Base-by-base conservation (phyloP, 225 moss, liverwort and hornwort species). In the Rhytidiadelphus loreus region DNA sequence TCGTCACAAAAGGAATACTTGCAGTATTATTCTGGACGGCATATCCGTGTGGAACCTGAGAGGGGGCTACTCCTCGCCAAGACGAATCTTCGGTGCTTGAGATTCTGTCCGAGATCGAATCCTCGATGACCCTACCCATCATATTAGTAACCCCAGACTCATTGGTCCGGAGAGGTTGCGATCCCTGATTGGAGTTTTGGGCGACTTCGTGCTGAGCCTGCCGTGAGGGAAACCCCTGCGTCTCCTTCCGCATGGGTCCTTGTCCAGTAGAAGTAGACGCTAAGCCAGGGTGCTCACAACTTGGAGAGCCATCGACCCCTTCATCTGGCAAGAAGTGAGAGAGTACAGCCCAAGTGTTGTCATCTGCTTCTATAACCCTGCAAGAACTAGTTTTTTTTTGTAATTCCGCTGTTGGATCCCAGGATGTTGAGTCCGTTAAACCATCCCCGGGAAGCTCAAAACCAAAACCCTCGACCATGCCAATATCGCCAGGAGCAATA, bases 71-170 rank as follows among this genome's bases (percentile, higher is more conserved):
- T 83, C 77, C 73, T 81, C 30, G 83, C 77, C 83, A 52, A 13
- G 88, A 75, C 37, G 53, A 71, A 85, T 88, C 88, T 44, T 83
- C 83, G 26, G 87, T 89, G 63, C 91, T 90, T 8, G 93, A 90
- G 48, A 85, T 62, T 59, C 86, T 5, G n/a, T 91, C 93, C 32
- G 93, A 87, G 35, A 89, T 59, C 25, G 78, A 35, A 55, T 89
- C 91, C 26, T 89, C 85, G 56, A 89, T 73, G 79, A 89, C 84
- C 59, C 78, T n/a, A 46, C 59, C 60, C 85, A 79, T 86, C 39
- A 33, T 26, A 32, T 78, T 29, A 35, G 60, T 28, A 13, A 12
- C 43, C 28, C 60, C 68, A 60, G 70, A 79, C 48, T 87, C 75
- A 61, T 60, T 37, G n/a, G 33, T 10, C 41, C n/a, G 55, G 6